Base-by-base conservation (phyloP, 2,329 filamentous ascomycete genomes). In the Verruconis gallopava region DNA sequence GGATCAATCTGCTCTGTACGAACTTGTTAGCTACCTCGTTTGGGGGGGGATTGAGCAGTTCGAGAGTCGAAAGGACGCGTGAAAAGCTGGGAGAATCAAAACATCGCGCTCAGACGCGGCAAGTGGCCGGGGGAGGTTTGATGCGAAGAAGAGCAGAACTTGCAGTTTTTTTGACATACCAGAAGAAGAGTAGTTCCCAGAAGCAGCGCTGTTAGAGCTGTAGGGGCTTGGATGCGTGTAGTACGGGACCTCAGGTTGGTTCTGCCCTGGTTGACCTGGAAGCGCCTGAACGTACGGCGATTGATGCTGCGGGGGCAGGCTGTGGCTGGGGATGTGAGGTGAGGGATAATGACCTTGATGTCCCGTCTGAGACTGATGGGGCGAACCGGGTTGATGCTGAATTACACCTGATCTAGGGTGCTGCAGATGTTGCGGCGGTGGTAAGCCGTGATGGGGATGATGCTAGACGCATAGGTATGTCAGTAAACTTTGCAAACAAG, bases 111-210 rank as follows among this genome's bases (percentile, higher is more conserved):
- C 14, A 39, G 12, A 30, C n/a, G n/a, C n/a, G n/a, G n/a, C n/a
- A n/a, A n/a, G n/a, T n/a, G n/a, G n/a, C n/a, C n/a, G n/a, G n/a
- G n/a, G n/a, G n/a, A n/a, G n/a, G n/a, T n/a, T n/a, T n/a, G n/a
- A n/a, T n/a, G n/a, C n/a, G n/a, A n/a, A n/a, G n/a, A n/a, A n/a
- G n/a, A n/a, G n/a, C n/a, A n/a, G n/a, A n/a, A n/a, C n/a, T n/a
- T n/a, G n/a, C n/a, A n/a, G n/a, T n/a, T n/a, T n/a, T n/a, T n/a
- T n/a, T n/a, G 3, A 70, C 80, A 71, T 66, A 91, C 85, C 84
- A 69, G 83, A 82, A 58, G 85, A 85, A 49, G 84, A 79, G 64
- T 93, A 94, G 66, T 82, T 82, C 63, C 81, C 83, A 43, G 81
- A 78, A 47, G 81, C 76, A 65, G 43, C 45, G 22, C 81, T 85